A percentile compares a stretch with the other conserved stretches of the same genome.
Evolutionary conservation across 1,139 yeast species (phyloP).

Genomic region (Groenewaldozyma auringiensis): DNA sequence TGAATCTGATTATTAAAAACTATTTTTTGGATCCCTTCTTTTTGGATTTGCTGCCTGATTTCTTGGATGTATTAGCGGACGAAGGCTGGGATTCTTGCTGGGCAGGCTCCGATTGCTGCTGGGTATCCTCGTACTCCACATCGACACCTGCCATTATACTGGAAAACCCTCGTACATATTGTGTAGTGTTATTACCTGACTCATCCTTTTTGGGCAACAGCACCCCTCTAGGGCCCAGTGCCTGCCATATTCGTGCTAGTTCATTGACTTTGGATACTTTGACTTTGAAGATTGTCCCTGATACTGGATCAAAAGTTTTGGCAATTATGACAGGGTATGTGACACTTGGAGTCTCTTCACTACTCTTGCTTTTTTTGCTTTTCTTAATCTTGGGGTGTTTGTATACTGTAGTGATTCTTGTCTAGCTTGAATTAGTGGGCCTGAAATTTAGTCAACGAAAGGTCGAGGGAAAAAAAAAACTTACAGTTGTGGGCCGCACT

Average conservation of each 20-base stretch:
- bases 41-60: not conserved
- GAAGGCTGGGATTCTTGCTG: slow-evolving; percentile 13
- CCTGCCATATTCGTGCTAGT: slow-evolving; percentile 66
- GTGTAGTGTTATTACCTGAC: slow-evolving; percentile 11
- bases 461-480: no score
- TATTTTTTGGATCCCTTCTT: not conserved
- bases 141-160: slow-evolving; percentile 27
- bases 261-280: slow-evolving; percentile 65
- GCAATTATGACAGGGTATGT: slow-evolving; percentile 40
- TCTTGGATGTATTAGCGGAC: slow-evolving; percentile 7
- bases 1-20: slow-evolving; percentile 3
- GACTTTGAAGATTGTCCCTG: slow-evolving; percentile 60
- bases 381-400: slow-evolving; percentile 29
- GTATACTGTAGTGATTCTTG: slow-evolving; percentile 36
- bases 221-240: slow-evolving; percentile 85
- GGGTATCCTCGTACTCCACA: slow-evolving; percentile 13
- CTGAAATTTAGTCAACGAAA: slow-evolving; percentile 10
- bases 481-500: slow-evolving; percentile 42
- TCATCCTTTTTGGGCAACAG: slow-evolving; percentile 17
- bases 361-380: slow-evolving; percentile 10
- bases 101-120: slow-evolving; percentile 7
- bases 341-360: slow-evolving; percentile 18
- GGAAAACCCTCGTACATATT: slow-evolving; percentile 23
- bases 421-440: slow-evolving; percentile 13
- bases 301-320: slow-evolving; percentile 63